Evolutionary conservation across 305 asterid genomes (phyloP), one percentile per base, ranked within the genome.

Genomic region (Solanum hybrid): DNA sequence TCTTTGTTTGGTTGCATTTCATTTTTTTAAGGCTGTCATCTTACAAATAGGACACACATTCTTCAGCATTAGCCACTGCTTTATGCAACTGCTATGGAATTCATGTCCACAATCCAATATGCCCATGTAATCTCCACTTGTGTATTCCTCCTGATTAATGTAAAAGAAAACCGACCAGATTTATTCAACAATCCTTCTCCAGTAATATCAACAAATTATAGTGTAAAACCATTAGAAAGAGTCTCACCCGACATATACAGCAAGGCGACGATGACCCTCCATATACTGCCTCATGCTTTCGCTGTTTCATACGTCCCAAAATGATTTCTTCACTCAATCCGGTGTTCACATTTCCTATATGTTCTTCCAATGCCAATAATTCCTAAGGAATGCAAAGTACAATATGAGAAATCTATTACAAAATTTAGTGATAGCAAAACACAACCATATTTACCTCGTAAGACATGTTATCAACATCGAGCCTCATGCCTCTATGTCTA

Each of bases 381-480:
- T 95, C 96, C 97, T 95, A 90, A 32, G 31, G 69, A 19, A 40
- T 85, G 19, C 35, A 2, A 15, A 15, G n/a, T 31, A 31, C 37
- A 31, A 75, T 29, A 3, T 38, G 64, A 40, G 69, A 26, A 26
- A 27, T 81, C 5, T 40, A 81, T 81, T 40, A 45, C 15, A 2
- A 40, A 26, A 40, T 14, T 40, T 80, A 38, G 69, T 80, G 86
- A 80, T 22, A 80, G 24, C n/a, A 80, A 37, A 80, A 14, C 36
- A 45, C 36, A 12, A 26, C 71, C 71, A 81, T 81, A 42, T 27
- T 42, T 82, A 95, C 98, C 96, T 95, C 98, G 26, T 95, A 95
- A 13, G 96, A 93, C 96, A 95, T 95, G 73, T 93, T 92, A 90
- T 94, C 97, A 72, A 94, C 93, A n/a, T 95, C 96, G 14, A 95